These are phyloP conservation scores for Alternaria ventricosa DNA, from an alignment of 2,329 filamentous ascomycete species.

Conservation along the genomic window DNA sequence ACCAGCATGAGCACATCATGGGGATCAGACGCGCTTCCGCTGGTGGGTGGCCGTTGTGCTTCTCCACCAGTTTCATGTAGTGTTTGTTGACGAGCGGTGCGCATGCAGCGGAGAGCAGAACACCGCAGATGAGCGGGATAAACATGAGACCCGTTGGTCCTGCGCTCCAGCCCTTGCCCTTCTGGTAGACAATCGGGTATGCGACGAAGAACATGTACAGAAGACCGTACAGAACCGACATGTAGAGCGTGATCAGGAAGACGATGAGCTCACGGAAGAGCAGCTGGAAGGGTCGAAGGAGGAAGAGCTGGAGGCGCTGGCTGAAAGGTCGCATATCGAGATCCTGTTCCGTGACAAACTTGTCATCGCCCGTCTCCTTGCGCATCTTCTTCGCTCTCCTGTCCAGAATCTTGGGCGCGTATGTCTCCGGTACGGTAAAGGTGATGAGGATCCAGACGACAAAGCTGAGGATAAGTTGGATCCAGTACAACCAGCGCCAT, in stretches of 20 bases:
- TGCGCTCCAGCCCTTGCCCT: constrained; percentile 78
- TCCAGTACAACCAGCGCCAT: constrained; percentile 88
- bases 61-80: constrained; percentile 69
- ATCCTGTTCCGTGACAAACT: constrained; percentile 80
- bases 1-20: constrained; percentile 65
- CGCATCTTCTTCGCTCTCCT: constrained; percentile 74
- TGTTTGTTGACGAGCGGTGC: constrained; percentile 80
- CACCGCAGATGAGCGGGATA: constrained; percentile 80
- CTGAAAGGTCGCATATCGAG: constrained; percentile 73
- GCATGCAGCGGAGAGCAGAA: constrained; percentile 70
- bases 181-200: constrained; percentile 71
- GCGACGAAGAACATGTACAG: constrained; percentile 73
- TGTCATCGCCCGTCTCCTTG: constrained; percentile 68
- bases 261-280: constrained; percentile 86
- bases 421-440: constrained; percentile 91
- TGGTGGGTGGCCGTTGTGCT: constrained; percentile 74
- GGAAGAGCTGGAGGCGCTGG: constrained; percentile 75
- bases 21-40: constrained; percentile 80
- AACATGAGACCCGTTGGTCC: constrained; percentile 84
- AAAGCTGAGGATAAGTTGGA: constrained; percentile 78
- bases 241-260: constrained; percentile 82
- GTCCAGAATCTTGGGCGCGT: constrained; percentile 78
- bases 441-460: constrained; percentile 77
- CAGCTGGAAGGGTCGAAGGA: constrained; percentile 83
- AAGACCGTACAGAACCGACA: constrained; percentile 79